Evolutionary conservation across 1,284 basidiomycete species (phyloP), one percentile per base, ranked within the genome.

Genomic region (Golubevia pallescens): DNA sequence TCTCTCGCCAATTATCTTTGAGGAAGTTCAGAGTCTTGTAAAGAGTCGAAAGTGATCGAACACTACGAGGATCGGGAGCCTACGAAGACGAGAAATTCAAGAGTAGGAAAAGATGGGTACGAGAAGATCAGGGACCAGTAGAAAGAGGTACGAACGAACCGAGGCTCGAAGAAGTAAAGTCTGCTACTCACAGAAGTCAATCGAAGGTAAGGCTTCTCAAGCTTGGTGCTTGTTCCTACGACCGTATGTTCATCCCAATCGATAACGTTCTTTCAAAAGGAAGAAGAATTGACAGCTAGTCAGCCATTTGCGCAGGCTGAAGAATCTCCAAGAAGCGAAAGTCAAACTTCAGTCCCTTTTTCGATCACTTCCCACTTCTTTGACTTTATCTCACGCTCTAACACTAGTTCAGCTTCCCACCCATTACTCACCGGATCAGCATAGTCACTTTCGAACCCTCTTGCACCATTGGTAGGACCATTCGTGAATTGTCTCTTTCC

Each of bases 211-310:
- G 79, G 72, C 68, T 85, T 85, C 69, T 85, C 81, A 38, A 85
- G 74, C 60, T 81, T 84, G 48, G 69, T 79, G 60, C 70, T 72
- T 24, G 79, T 81, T 32, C 82, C 82, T 1, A 85, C 82, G 16
- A 85, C 78, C 20, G 82, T 85, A 53, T 79, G 69, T 54, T 75
- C 70, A 73, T 85, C 82, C 82, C 82, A 85, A 60, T 85, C 82
- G 59, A 85, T 79, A 1, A 85, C 80, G 61, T 83, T 48, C 42
- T 48, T 48, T 48, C 10, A 16, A 48, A 48, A 48, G 42, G 16
- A 16, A 16, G 42, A 48, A 16, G 42, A 13, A 13, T 16, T 48
- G 8, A 10, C 8, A 48, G 16, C 42, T 16, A 48, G 42, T 16
- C 8, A 16, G 16, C 42, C 42, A 48, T 10, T 13, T 10, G 42